Percentiles rank a stretch among this genome's conserved stretches.
These are phyloP conservation scores for Tylopilus sp. DNA, from an alignment of 768 basidiomycete genomes.

Conservation along the genomic window DNA sequence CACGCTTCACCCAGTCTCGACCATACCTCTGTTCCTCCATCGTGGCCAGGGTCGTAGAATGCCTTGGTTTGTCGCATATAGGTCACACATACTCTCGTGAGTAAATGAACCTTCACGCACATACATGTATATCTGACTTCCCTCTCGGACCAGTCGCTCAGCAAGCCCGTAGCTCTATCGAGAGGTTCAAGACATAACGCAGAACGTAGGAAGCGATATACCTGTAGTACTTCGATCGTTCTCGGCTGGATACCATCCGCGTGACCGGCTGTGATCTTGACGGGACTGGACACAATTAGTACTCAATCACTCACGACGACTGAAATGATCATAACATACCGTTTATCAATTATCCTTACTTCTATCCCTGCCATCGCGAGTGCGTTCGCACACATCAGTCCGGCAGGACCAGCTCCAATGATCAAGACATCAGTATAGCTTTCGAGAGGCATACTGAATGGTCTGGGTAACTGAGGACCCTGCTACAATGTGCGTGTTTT, in stretches of 20 bases:
- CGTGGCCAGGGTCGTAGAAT: not conserved
- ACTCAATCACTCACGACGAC: not conserved
- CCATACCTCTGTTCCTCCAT: not conserved
- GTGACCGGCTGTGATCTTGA: slow-evolving; percentile 43
- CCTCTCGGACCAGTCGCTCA: slow-evolving; percentile 48
- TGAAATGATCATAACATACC: slow-evolving; percentile 28
- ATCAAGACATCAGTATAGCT: slow-evolving; percentile 44
- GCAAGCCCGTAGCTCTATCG: slow-evolving; percentile 54
- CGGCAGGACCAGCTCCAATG: slow-evolving; percentile 49
- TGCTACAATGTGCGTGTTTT: slow-evolving; percentile 34
- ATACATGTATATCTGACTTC: slow-evolving; percentile 65
- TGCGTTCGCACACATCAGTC: slow-evolving; percentile 66
- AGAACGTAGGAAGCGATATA: not conserved
- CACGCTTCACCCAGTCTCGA: too few relatives aligned
- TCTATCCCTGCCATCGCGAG: slow-evolving; percentile 41
- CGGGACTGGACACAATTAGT: slow-evolving; percentile 30
- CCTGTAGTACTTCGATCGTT: slow-evolving; percentile 54
- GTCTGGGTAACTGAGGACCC: not conserved
- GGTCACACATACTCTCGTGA: too few relatives aligned
- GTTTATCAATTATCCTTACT: slow-evolving; percentile 47
- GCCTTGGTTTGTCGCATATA: not conserved
- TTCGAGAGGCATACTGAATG: slow-evolving; percentile 21
- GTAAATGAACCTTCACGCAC: slow-evolving; percentile 44
- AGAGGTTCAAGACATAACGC: not conserved
- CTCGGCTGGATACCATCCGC: slow-evolving; percentile 57